Evolutionary conservation across 1,284 basidiomycete genomes (phyloP), one percentile per base, ranked within the genome.

Genomic region (Caloboletus firmus): DNA sequence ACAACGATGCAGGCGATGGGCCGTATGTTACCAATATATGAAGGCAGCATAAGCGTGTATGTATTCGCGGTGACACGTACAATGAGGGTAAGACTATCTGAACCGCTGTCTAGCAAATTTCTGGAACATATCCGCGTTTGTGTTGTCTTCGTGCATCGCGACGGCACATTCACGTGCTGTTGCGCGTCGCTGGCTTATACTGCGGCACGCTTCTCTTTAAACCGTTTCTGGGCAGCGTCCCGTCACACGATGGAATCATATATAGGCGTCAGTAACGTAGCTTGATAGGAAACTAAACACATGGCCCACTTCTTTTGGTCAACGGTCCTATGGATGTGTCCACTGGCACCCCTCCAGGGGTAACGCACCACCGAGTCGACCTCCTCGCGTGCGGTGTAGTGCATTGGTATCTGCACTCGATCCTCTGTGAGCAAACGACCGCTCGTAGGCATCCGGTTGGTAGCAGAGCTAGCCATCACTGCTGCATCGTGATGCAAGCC

Each of bases 41-140:
- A n/a, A n/a, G n/a, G n/a, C n/a, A 39, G 26, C 34, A 37, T 54
- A 13, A 26, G 37, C 8, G 4, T n/a, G n/a, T n/a, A n/a, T 17
- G 40, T 51, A 51, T 51, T 64, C 31, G 53, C 50, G 26, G 28
- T 44, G n/a, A 40, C 8, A 59, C 45, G 49, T 45, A 52, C 32
- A 11, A 26, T 22, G 12, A 5, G 5, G n/a, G 7, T 7, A 12
- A 44, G 36, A 45, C 72, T 67, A 87, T 46, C 87, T 89, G 61
- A 87, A 91, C 56, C 85, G 75, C 60, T 86, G 78, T 67, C 87
- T 88, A 24, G 89, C 89, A 69, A 91, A 74, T 62, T 85, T 81
- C 70, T 87, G 85, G 67, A 92, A 89, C 87, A 89, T 90, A 52
- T 88, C 87, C 87, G 91, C 91, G 0, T n/a, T n/a, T n/a, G 87